These are phyloP conservation scores for Leccinum subrobustum DNA, from an alignment of 1,284 basidiomycete species.

Conservation along the genomic window DNA sequence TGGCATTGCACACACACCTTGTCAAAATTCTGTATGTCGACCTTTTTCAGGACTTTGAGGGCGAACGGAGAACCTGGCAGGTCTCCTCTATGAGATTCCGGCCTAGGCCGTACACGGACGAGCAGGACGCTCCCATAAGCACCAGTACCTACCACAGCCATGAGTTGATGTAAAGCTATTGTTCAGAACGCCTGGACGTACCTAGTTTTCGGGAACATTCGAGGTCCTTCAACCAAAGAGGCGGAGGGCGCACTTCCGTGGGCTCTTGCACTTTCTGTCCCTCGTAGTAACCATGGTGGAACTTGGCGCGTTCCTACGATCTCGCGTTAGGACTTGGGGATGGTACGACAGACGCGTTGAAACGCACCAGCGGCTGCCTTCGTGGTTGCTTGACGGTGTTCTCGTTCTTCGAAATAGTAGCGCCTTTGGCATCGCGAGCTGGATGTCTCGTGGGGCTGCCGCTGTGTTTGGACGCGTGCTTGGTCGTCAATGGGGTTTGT, in stretches of 20 bases:
- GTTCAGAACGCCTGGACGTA: slow-evolving; percentile 10
- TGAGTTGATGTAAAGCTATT: slow-evolving; percentile 3
- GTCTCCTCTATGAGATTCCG: slow-evolving; percentile 30
- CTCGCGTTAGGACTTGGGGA: not conserved
- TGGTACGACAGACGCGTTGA: not conserved
- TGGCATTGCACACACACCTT: slow-evolving; percentile 20
- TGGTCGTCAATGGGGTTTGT: slow-evolving; percentile 6
- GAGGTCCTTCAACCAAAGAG: slow-evolving; percentile 37
- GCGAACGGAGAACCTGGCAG: slow-evolving; percentile 36
- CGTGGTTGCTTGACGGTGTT: not conserved
- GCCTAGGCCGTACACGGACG: slow-evolving; percentile 31
- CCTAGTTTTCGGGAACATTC: slow-evolving; percentile 42
- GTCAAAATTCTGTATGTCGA: slow-evolving; percentile 29
- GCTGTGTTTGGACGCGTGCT: slow-evolving; percentile 4
- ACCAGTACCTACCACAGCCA: slow-evolving; percentile 36
- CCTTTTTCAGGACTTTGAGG: slow-evolving; percentile 43
- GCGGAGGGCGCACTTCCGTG: slow-evolving; percentile 30
- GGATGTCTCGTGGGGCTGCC: slow-evolving; percentile 7
- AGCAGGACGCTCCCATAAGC: slow-evolving; percentile 41
- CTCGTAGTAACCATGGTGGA: slow-evolving; percentile 12
- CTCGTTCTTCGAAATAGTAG: slow-evolving; percentile 1
- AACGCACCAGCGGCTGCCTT: slow-evolving; percentile 5
- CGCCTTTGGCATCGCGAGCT: slow-evolving; percentile 4
- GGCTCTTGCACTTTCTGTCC: slow-evolving; percentile 13
- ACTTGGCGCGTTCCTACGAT: slow-evolving; percentile 13